Conservation (phyloP, 1,139 yeast species). For the Geotrichum restrictum region DNA sequence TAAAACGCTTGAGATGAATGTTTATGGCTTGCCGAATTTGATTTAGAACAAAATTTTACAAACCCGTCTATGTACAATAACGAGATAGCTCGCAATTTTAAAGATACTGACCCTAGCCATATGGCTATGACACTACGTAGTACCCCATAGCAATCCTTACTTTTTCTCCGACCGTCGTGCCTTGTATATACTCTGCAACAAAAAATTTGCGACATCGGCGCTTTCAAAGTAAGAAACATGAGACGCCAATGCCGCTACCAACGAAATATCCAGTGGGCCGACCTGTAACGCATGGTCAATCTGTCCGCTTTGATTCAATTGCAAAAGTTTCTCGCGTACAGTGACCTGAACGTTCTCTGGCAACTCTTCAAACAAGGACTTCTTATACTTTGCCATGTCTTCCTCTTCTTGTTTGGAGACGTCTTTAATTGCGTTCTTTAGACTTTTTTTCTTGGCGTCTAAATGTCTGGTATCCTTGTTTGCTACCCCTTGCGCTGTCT, state of each 20-base stretch:
- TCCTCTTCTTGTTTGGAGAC: too few relatives aligned
- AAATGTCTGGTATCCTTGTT: too few relatives aligned
- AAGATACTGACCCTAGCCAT: too few relatives aligned
- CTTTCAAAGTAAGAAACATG: constrained; percentile 89
- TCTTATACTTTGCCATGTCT: neutral
- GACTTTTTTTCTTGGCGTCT: too few relatives aligned
- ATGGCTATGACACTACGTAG: too few relatives aligned
- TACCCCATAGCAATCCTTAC: too few relatives aligned
- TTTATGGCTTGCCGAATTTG: too few relatives aligned
- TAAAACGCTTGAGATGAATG: too few relatives aligned
- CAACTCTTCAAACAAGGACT: constrained; percentile 20
- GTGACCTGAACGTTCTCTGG: constrained; percentile 23
- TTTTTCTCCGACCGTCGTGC: neutral
- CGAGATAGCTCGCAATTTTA: too few relatives aligned
- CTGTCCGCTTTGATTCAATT: constrained; percentile 61
- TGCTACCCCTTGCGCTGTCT: neutral
- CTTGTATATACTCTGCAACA: constrained; percentile 44
- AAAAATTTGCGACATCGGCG: constrained; percentile 74
- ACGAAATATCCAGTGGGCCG: constrained; percentile 73
- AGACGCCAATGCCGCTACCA: constrained; percentile 76
- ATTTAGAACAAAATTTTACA: too few relatives aligned
- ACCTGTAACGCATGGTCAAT: constrained; percentile 78
- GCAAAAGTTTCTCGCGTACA: constrained; percentile 29
- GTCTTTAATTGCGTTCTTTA: too few relatives aligned
- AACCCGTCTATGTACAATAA: too few relatives aligned